Evolutionary conservation across 2,329 filamentous ascomycete genomes (phyloP).

Genomic region (Penicillium sp.): DNA sequence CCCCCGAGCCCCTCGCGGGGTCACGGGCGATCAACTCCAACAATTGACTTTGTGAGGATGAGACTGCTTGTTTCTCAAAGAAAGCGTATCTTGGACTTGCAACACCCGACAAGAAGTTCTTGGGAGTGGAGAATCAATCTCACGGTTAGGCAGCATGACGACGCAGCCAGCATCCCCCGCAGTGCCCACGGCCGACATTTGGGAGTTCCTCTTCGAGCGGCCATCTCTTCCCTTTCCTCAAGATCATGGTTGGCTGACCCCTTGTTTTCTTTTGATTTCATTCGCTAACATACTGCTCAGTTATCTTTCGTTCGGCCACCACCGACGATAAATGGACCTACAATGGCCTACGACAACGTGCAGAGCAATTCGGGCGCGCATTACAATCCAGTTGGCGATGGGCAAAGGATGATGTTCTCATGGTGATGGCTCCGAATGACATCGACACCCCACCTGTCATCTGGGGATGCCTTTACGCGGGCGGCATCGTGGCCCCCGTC

Average conservation of each 20-base stretch:
- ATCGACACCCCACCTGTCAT: background rate
- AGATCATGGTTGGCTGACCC: background rate
- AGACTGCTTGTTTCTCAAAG: too few relatives aligned
- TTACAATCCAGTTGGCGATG: background rate
- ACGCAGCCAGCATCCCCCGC: background rate
- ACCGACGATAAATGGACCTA: background rate
- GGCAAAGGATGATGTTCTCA: background rate
- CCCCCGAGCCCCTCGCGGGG: background rate
- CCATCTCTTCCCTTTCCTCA: background rate
- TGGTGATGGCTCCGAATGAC: background rate
- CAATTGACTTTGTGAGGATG: background rate
- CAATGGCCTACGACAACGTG: background rate
- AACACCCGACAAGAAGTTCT: background rate
- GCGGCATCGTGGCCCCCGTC: background rate
- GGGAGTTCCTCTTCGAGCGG: constrained; percentile 1
- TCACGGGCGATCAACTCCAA: background rate
- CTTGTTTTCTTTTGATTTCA: background rate
- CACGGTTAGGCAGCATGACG: background rate
- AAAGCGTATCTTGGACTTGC: too few relatives aligned
- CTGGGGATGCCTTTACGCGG: background rate
- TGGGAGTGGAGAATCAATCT: background rate
- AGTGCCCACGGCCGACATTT: background rate
- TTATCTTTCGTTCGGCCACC: background rate
- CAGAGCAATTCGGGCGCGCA: background rate
- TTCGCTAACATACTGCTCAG: background rate